phyloP scores from a whole-genome alignment of 73 alveolate species.

The Paraurostyla sp. region DNA sequence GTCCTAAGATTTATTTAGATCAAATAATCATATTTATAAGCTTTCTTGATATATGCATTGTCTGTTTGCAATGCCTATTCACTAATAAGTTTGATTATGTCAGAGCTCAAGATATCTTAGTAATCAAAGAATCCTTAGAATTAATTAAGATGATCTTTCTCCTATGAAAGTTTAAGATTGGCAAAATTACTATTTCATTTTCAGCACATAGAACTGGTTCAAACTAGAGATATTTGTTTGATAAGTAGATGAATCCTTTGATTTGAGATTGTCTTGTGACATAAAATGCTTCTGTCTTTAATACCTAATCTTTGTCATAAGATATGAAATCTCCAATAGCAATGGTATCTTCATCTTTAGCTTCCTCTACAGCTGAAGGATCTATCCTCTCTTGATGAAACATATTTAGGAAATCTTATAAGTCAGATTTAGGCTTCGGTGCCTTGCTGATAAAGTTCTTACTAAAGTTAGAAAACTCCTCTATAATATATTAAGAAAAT shows the following conservation, averaged over 20 bases:
- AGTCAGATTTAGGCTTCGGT: constrained; percentile 27
- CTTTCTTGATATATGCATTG: constrained; percentile 29
- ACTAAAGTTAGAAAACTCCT: constrained; percentile 48
- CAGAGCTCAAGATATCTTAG: constrained; percentile 54
- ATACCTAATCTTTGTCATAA: constrained; percentile 11
- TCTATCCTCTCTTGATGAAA: constrained; percentile 17
- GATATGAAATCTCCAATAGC: neutral
- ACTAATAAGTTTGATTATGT: constrained; percentile 61
- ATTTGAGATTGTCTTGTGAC: constrained; percentile 15
- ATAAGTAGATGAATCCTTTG: neutral
- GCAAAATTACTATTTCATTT: neutral
- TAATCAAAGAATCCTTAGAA: constrained; percentile 59
- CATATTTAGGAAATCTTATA: constrained; percentile 29
- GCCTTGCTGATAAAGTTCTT: constrained; percentile 30
- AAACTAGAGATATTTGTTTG: neutral
- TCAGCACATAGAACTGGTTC: constrained; percentile 24
- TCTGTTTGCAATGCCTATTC: constrained; percentile 59
- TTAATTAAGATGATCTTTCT: neutral
- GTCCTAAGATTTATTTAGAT: constrained; percentile 54
- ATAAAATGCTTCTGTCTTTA: constrained; percentile 37
- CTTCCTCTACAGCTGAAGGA: neutral
- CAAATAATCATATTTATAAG: constrained; percentile 66
- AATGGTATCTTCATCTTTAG: neutral
- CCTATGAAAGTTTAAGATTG: neutral
- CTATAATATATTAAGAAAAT: neutral